Percentiles rank a stretch among this genome's conserved stretches.
Evolutionary conservation across 1,139 yeast genomes (phyloP).

Genomic region (Sugiyamaella xylanicola): DNA sequence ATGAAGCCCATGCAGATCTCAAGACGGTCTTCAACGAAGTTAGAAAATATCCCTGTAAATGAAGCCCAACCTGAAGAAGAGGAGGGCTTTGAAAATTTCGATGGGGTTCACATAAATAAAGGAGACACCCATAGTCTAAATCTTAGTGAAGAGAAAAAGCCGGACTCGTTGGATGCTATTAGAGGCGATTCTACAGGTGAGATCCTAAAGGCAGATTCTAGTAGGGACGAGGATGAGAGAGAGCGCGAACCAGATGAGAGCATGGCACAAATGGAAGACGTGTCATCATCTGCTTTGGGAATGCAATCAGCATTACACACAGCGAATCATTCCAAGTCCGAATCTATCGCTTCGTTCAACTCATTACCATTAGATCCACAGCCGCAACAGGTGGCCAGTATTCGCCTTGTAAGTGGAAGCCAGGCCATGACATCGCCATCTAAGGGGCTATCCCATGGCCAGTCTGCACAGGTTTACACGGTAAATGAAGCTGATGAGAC

Average conservation of each 20-base stretch:
- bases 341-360: neutral
- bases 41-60: neutral
- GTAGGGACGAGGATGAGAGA: neutral
- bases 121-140: neutral
- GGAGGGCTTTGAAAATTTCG: slow-evolving; percentile 31
- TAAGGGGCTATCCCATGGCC: slow-evolving; percentile 4
- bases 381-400: slow-evolving; percentile 11
- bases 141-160: neutral
- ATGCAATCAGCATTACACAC: neutral
- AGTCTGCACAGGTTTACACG: slow-evolving; percentile 5
- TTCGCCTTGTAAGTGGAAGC: slow-evolving; percentile 13
- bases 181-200: neutral
- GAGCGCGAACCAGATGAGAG: neutral
- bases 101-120: slow-evolving; percentile 31
- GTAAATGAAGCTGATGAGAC: slow-evolving; percentile 9
- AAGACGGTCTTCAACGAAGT: neutral
- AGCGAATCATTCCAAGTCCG: neutral
- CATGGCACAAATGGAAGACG: neutral
- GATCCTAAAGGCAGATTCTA: neutral
- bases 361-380: slow-evolving; percentile 1
- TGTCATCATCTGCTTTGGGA: neutral
- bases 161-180: neutral
- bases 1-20: slow-evolving; percentile 15
- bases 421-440: slow-evolving; percentile 5
- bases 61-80: slow-evolving; percentile 2